These are phyloP conservation scores for Trametes hirsuta DNA, from an alignment of 1,284 basidiomycete genomes.

Conservation along the genomic window DNA sequence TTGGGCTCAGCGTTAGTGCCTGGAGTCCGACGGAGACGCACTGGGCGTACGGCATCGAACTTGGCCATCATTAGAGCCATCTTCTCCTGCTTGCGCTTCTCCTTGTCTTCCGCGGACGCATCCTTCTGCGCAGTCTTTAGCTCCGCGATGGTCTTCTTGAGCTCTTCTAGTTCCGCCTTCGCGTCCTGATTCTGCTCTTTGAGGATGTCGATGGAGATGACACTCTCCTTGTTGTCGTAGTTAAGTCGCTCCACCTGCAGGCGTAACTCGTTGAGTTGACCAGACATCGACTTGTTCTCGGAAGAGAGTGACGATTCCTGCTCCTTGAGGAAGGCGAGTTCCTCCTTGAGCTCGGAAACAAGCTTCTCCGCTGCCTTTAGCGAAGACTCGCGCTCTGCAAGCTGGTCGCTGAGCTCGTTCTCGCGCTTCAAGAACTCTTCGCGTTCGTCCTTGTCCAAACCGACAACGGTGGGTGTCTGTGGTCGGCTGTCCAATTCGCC, in stretches of 20 bases:
- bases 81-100: slow-evolving; percentile 99
- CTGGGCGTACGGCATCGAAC: slow-evolving; percentile 83
- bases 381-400: slow-evolving; percentile 90
- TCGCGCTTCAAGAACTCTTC: slow-evolving; percentile 97
- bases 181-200: slow-evolving; percentile 95
- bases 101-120: slow-evolving; percentile 90
- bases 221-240: slow-evolving; percentile 94
- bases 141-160: slow-evolving; percentile 81
- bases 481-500: slow-evolving; percentile 79
- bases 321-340: slow-evolving; percentile 88
- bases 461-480: slow-evolving; percentile 84
- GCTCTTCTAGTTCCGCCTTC: slow-evolving; percentile 88
- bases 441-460: slow-evolving; percentile 93
- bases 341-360: slow-evolving; percentile 85
- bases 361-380: slow-evolving; percentile 78
- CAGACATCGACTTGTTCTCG: slow-evolving; percentile 93
- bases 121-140: slow-evolving; percentile 86
- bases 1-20: slow-evolving; percentile 4
- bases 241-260: slow-evolving; percentile 91
- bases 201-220: slow-evolving; percentile 94
- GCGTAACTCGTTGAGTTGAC: slow-evolving; percentile 90
- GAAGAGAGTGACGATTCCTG: slow-evolving; percentile 81
- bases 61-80: slow-evolving; percentile 99
- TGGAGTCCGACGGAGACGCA: slow-evolving; percentile 10
- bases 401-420: slow-evolving; percentile 94